phyloP scores from a whole-genome alignment of 768 basidiomycete species.

The Omphalotus guepiniiformis region DNA sequence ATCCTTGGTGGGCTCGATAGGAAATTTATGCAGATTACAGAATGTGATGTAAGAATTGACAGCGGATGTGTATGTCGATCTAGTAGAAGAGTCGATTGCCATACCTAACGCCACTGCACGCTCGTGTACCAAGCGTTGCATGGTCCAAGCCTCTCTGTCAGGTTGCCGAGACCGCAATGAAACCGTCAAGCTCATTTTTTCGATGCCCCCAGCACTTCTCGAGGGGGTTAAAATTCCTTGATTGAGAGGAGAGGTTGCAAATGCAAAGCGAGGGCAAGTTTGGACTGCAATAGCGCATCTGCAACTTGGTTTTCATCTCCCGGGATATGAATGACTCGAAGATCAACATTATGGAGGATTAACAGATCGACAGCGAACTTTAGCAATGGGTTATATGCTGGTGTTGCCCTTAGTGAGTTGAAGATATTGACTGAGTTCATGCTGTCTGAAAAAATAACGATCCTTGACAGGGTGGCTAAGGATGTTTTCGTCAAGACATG shows the following conservation, averaged over 20 bases:
- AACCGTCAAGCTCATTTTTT: slow-evolving; percentile 10
- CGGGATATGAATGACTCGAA: slow-evolving; percentile 23
- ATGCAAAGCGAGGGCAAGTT: slow-evolving; percentile 1
- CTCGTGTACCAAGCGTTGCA: slow-evolving; percentile 25
- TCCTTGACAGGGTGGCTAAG: background rate
- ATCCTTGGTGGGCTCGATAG: slow-evolving; percentile 25
- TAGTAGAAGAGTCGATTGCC: slow-evolving; percentile 16
- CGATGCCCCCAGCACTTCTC: slow-evolving; percentile 16
- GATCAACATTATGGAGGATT: slow-evolving; percentile 4
- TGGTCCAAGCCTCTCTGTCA: slow-evolving; percentile 24
- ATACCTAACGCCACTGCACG: slow-evolving; percentile 21
- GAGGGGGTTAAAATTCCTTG: slow-evolving; percentile 20
- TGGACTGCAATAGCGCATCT: slow-evolving; percentile 26
- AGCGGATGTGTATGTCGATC: slow-evolving; percentile 16
- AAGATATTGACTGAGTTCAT: slow-evolving; percentile 15
- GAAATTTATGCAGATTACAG: slow-evolving; percentile 18
- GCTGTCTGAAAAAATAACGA: slow-evolving; percentile 16
- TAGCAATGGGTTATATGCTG: slow-evolving; percentile 23
- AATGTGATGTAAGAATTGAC: slow-evolving; percentile 27
- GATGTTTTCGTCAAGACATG: background rate
- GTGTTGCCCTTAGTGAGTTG: slow-evolving; percentile 13
- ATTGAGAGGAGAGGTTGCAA: slow-evolving; percentile 1
- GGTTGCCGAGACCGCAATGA: slow-evolving; percentile 24
- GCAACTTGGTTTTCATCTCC: slow-evolving; percentile 23
- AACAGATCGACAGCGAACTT: slow-evolving; percentile 14